Evolutionary conservation across 139 green algal species (phyloP).

Genomic region (Dunaliella primolecta): DNA sequence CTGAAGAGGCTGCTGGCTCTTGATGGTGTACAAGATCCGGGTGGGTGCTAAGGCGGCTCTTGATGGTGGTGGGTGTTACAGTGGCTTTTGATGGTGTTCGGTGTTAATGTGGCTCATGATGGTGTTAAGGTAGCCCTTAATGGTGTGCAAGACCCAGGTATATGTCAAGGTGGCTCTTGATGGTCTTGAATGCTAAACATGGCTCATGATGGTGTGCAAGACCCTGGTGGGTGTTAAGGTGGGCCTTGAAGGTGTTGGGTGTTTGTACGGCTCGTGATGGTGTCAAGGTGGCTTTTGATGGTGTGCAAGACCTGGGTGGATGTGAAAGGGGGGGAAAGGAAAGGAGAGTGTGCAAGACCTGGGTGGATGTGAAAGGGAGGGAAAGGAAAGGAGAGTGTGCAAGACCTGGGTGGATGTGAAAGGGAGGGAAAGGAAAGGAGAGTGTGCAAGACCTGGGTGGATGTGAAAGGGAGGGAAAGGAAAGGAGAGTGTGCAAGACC

Average conservation of each 20-base stretch:
- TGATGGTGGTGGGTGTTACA: not conserved
- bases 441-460: no score
- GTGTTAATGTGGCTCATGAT: no score
- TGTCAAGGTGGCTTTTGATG: no score
- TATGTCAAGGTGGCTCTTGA: not conserved
- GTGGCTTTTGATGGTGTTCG: not conserved
- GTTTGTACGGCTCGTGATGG: no score
- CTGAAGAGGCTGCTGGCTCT: constrained; percentile 57
- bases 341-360: not conserved
- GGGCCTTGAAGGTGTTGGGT: no score
- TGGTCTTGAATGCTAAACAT: no score
- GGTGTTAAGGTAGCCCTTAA: no score
- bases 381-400: no score
- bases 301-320: not conserved
- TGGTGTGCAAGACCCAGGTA: not conserved
- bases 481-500: no score
- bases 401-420: no score
- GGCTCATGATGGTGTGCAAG: not conserved
- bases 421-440: no score
- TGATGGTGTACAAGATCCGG: constrained; percentile 63
- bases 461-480: no score
- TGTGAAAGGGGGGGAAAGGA: not conserved
- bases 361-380: not conserved
- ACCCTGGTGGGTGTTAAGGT: not conserved
- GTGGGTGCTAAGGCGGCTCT: not conserved